A percentile compares a stretch with the other conserved stretches of the same genome.
Evolutionary conservation across 2,329 filamentous ascomycete species (phyloP).

Genomic region (Bipolaris bicolor): DNA sequence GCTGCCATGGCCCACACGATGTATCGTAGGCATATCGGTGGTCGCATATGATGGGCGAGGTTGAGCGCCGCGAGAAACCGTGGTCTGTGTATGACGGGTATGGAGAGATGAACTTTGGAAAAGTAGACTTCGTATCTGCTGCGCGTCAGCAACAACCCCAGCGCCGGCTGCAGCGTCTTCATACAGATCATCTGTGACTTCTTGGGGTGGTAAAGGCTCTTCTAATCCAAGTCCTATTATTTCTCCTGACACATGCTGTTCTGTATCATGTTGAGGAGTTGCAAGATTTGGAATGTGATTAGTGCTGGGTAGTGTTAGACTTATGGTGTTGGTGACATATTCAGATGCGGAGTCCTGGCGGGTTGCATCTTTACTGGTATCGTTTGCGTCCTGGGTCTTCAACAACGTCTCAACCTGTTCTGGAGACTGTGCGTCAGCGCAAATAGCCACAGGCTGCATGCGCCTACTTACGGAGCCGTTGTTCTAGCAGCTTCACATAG

Average conservation of each 20-base stretch:
- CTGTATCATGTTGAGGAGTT: conserved; percentile 28
- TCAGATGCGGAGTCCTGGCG: conserved; percentile 35
- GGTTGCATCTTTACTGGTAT: conserved; percentile 35
- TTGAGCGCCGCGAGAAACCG: conserved; percentile 90
- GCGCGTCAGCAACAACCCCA: conserved; percentile 14
- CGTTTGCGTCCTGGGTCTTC: conserved; percentile 72
- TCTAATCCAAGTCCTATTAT: conserved; percentile 81
- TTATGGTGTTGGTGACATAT: conserved; percentile 42
- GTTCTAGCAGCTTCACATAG: conserved; percentile 92
- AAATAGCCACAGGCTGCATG: conserved; percentile 2
- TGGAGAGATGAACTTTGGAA: conserved; percentile 82
- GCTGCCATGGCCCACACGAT: conserved; percentile 97
- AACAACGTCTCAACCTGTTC: conserved; percentile 92
- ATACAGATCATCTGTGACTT: conserved; percentile 85
- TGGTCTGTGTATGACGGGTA: conserved; percentile 88
- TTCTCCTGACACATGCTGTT: conserved; percentile 74
- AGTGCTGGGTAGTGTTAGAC: conserved; percentile 31
- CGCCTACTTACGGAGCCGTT: conserved; percentile 76
- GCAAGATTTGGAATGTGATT: conserved; percentile 26
- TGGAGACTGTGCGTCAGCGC: conserved; percentile 49
- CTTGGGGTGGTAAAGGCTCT: conserved; percentile 77
- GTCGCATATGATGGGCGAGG: conserved; percentile 82
- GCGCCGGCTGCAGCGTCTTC: conserved; percentile 27
- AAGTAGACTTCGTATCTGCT: conserved; percentile 83
- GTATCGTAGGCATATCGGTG: conserved; percentile 87